These are phyloP conservation scores for Cryptosporidium ryanae DNA, from an alignment of 169 alveolate genomes.

Conservation along the genomic window DNA sequence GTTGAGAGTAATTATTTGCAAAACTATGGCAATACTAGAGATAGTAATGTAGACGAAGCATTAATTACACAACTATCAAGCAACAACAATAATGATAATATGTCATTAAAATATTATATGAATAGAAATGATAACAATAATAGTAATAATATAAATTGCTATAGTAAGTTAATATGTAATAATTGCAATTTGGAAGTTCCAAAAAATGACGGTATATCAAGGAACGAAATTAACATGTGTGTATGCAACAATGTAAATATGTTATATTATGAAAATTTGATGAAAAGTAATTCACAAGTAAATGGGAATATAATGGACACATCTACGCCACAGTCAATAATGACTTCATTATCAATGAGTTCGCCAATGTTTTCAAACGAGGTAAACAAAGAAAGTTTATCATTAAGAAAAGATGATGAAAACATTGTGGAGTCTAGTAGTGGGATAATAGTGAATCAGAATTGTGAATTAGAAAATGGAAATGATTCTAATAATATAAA, in stretches of 20 bases:
- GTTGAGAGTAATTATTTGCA: constrained; percentile 17
- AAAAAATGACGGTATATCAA: neutral
- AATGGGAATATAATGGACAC: constrained; percentile 15
- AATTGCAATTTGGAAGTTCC: constrained; percentile 12
- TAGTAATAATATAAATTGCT: neutral
- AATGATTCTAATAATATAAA: constrained; percentile 3
- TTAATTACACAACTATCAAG: neutral
- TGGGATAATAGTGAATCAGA: constrained; percentile 9
- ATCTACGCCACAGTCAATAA: constrained; percentile 46
- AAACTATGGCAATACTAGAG: constrained; percentile 5
- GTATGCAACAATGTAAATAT: constrained; percentile 41
- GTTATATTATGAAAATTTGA: constrained; percentile 1
- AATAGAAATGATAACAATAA: neutral
- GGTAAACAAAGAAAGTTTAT: constrained; percentile 7
- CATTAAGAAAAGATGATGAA: constrained; percentile 44
- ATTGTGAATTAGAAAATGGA: constrained; percentile 6
- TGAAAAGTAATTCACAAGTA: constrained; percentile 12
- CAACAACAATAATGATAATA: neutral
- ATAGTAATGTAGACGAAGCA: neutral
- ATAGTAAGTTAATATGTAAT: constrained; percentile 9
- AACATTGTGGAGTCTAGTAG: constrained; percentile 12
- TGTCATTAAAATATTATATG: constrained; percentile 16
- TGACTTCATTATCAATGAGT: constrained; percentile 27
- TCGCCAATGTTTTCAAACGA: constrained; percentile 41
- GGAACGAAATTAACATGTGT: constrained; percentile 20